phyloP scores from a whole-genome alignment of 257 asterid species.

The Solanum appendiculatum region DNA sequence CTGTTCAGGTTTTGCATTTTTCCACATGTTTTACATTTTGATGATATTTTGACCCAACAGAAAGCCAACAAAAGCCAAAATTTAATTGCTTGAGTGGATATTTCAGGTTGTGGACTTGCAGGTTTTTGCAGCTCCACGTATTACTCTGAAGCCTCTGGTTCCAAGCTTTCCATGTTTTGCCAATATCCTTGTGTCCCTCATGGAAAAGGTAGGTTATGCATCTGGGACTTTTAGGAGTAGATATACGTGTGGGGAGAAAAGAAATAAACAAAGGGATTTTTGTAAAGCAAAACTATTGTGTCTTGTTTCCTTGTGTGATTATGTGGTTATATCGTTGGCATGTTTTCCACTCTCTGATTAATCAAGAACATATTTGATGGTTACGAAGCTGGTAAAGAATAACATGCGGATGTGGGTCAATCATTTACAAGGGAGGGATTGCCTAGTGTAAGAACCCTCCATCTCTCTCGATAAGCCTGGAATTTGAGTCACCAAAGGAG shows the following conservation, averaged over 20 bases:
- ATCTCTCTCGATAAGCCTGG: neutral
- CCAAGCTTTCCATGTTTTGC: slow-evolving; percentile 99
- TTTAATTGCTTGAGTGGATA: neutral
- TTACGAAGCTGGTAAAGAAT: neutral
- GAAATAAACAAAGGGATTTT: neutral
- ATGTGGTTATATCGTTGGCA: neutral
- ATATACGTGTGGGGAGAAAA: neutral
- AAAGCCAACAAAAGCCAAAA: neutral
- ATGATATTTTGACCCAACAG: neutral
- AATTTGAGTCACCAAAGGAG: neutral
- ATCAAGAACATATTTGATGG: neutral
- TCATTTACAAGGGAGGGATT: neutral
- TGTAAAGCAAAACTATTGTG: neutral
- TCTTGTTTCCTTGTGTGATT: neutral
- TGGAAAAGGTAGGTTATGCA: slow-evolving; percentile 64
- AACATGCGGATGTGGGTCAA: neutral
- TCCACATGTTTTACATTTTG: neutral
- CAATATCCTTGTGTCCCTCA: slow-evolving; percentile 61
- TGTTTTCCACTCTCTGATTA: neutral
- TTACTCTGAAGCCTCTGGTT: slow-evolving; percentile 92
- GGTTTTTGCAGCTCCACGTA: slow-evolving; percentile 88
- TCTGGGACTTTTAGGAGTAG: neutral
- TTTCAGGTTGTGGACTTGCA: slow-evolving; percentile 91
- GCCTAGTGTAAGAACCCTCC: neutral
- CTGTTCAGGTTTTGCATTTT: slow-evolving; percentile 62